These are phyloP conservation scores for Theobroma grandiflorum DNA, from an alignment of 441 rosid species.

Conservation along the genomic window DNA sequence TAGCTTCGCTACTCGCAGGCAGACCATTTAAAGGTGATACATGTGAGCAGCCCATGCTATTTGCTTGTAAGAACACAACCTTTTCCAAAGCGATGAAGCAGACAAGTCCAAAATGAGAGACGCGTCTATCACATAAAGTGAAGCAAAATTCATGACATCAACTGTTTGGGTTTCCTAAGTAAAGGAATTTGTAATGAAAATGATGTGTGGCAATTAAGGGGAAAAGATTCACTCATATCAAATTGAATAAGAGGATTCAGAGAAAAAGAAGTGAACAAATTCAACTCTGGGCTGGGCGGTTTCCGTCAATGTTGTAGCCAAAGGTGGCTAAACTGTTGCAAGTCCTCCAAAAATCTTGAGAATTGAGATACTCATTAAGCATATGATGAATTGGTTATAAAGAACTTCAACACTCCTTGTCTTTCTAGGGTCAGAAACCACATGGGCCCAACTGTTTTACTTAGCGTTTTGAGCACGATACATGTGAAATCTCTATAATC, in stretches of 20 bases:
- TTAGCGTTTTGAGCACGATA: not conserved
- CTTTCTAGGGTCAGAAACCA: no score
- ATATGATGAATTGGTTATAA: not conserved
- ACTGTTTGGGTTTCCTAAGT: not conserved
- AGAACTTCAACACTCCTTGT: not conserved
- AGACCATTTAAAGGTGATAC: not conserved
- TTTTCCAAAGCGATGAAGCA: not conserved
- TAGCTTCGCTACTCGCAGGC: not conserved
- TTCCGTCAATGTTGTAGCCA: not conserved
- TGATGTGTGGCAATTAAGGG: not conserved
- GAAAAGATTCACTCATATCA: not conserved
- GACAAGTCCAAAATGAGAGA: not conserved
- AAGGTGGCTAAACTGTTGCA: not conserved
- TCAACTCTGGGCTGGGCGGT: not conserved
- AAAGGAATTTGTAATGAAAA: not conserved
- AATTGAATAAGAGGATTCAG: not conserved
- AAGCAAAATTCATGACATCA: not conserved
- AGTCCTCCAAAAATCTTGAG: not conserved
- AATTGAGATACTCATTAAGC: not conserved
- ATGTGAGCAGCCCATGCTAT: not conserved
- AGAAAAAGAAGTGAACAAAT: not conserved
- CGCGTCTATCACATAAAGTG: not conserved
- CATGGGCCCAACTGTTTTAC: no score
- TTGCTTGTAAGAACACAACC: not conserved
- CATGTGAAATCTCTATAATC: not conserved